Evolutionary conservation across 225 moss, liverwort and hornwort species (phyloP), one percentile per base, ranked within the genome.

Genomic region (Anthoceros angustus): DNA sequence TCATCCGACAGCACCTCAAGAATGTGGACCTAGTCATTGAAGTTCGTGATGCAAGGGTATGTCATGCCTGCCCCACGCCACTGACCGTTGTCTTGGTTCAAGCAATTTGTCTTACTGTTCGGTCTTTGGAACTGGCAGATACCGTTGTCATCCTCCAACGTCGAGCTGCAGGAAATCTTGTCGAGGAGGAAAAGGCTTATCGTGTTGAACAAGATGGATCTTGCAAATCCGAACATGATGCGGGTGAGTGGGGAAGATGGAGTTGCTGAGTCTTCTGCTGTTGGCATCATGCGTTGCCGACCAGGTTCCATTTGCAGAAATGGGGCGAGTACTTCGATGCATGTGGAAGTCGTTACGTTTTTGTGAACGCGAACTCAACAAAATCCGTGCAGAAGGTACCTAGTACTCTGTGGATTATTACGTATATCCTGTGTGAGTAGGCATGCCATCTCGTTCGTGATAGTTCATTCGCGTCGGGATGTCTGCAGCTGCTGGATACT

Each of bases 201-300:
- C 61, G 83, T 99, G 40, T 79, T 92, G 40, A 99, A 99, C 74
- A 99, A 92, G 80, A 87, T 99, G 98, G 98, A 92, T 65, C 87
- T 99, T 69, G 87, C 92, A 5, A 99, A 99, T 70, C 98, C 98
- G 12, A 99, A 99, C 48, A 99, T 99, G 87, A 83, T 83, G 74
- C 85, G 86, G 62, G 95, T 98, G 77, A 80, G 83, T 55, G 8
- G 23, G 10, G 5, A 23, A 7, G n/a, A 55, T 20, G 23, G 23
- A 55, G 10, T 7, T 18, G 6, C 23, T 18, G 55, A 12, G 12
- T 55, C 10, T 20, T 6, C n/a, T 7, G 14, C 14, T 55, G 55
- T 12, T 55, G 4, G 10, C 55, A 7, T 7, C n/a, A 6, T 9
- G 55, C 55, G 18, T 7, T 55, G 55, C 55, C 18, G 7, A 18